Evolutionary conservation across 495 filamentous ascomycete genomes (phyloP).

Genomic region (Penicillium antarcticum): DNA sequence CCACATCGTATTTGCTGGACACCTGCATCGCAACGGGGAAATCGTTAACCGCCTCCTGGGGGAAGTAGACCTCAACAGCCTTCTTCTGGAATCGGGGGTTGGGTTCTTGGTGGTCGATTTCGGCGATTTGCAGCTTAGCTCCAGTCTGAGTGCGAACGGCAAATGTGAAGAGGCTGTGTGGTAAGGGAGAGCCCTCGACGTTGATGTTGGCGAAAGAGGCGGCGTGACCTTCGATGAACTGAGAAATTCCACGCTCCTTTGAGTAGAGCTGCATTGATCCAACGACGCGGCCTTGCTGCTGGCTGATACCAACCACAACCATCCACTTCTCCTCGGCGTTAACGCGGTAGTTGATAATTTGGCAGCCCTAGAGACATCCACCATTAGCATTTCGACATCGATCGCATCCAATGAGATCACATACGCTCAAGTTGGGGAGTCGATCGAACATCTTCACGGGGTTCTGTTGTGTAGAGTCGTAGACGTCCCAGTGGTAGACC

Average conservation of each 20-base stretch:
- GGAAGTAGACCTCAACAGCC: conserved; percentile 96
- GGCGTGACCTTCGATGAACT: conserved; percentile 96
- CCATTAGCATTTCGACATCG: conserved; percentile 14
- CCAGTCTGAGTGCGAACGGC: conserved; percentile 82
- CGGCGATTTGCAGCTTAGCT: conserved; percentile 96
- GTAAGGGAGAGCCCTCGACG: conserved; percentile 80
- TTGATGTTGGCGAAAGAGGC: conserved; percentile 89
- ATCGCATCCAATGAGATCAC: conserved; percentile 23
- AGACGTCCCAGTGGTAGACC: conserved; percentile 97
- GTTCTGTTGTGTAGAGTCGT: conserved; percentile 68
- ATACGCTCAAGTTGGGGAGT: conserved; percentile 80
- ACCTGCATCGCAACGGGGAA: conserved; percentile 99
- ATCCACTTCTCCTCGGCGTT: conserved; percentile 97
- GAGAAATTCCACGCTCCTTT: conserved; percentile 90
- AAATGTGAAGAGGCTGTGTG: conserved; percentile 96
- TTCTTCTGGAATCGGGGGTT: conserved; percentile 92
- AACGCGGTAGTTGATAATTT: conserved; percentile 99
- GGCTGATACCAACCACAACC: conserved; percentile 93
- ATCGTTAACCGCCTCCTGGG: conserved; percentile 87
- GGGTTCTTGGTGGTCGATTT: conserved; percentile 87
- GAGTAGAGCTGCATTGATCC: conserved; percentile 97
- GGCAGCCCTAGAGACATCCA: conserved; percentile 60
- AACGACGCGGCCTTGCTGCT: conserved; percentile 87
- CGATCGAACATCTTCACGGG: conserved; percentile 92
- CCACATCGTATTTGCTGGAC: conserved; percentile 88